Percentiles rank a stretch among this genome's conserved stretches.
Conservation (phyloP, 1,139 yeast genomes). For the Taphrina pruni region DNA sequence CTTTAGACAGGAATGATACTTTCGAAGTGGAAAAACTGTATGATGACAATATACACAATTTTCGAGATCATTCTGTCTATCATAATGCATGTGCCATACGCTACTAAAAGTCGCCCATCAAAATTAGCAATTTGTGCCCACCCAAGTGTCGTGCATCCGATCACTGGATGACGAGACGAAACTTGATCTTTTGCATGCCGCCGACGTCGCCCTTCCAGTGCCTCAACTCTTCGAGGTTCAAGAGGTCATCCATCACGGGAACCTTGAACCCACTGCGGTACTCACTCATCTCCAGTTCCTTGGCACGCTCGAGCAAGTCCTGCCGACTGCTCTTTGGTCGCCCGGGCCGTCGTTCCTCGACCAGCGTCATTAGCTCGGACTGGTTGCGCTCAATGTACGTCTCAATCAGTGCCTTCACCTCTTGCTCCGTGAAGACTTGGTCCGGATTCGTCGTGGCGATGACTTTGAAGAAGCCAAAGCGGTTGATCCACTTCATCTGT, state of each 20-base stretch:
- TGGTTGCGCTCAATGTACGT: slow-evolving; percentile 36
- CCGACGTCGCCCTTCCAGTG: slow-evolving; percentile 38
- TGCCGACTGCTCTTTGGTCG: slow-evolving; percentile 33
- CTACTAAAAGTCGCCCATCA: too few species aligned
- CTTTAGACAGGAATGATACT: slow-evolving; percentile 4
- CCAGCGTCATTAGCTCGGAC: slow-evolving; percentile 24
- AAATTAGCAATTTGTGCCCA: too few species aligned
- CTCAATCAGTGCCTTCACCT: slow-evolving; percentile 24
- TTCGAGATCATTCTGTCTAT: too few species aligned
- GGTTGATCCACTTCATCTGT: slow-evolving; percentile 39
- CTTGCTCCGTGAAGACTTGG: slow-evolving; percentile 16
- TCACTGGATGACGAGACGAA: slow-evolving; percentile 14
- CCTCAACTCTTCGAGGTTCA: slow-evolving; percentile 27
- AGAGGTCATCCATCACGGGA: slow-evolving; percentile 35
- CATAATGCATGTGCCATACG: too few species aligned
- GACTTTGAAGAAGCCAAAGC: slow-evolving; percentile 36
- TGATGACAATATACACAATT: too few species aligned
- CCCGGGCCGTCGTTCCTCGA: slow-evolving; percentile 29
- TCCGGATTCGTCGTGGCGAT: slow-evolving; percentile 31
- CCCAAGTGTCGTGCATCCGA: not conserved
- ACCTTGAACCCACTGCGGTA: slow-evolving; percentile 33
- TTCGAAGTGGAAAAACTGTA: too few species aligned
- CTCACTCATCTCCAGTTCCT: slow-evolving; percentile 33
- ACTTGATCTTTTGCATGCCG: slow-evolving; percentile 31
- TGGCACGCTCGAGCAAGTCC: slow-evolving; percentile 27